Conservation (phyloP, 306 rosid genomes). For the Pyrus communis region DNA sequence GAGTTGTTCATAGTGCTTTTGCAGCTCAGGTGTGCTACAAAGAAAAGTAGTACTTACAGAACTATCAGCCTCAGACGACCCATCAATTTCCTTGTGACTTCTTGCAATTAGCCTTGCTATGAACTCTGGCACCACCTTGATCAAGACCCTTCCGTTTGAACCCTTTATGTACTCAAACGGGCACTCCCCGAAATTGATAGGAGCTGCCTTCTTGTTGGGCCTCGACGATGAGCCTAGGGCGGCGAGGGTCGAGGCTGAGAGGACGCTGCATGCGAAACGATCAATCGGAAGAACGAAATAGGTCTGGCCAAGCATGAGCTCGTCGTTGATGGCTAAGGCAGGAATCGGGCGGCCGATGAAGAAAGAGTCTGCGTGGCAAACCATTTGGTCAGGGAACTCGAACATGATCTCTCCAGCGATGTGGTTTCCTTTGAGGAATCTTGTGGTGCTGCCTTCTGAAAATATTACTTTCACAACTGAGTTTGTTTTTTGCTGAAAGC, state of each 20-base stretch:
- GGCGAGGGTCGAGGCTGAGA: constrained; percentile 49
- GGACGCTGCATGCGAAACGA: constrained; percentile 32
- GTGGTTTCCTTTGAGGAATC: constrained; percentile 33
- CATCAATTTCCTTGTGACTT: neutral
- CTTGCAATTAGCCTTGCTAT: constrained; percentile 37
- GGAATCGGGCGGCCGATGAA: constrained; percentile 76
- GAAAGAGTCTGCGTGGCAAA: constrained; percentile 78
- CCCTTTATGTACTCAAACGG: constrained; percentile 68
- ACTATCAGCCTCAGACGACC: neutral
- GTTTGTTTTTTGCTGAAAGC: constrained; percentile 16
- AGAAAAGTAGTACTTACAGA: constrained; percentile 15
- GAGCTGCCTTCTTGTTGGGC: constrained; percentile 28
- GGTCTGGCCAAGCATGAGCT: constrained; percentile 62
- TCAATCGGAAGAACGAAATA: constrained; percentile 86
- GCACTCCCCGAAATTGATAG: constrained; percentile 46
- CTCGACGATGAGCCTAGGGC: constrained; percentile 20
- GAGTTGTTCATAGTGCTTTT: constrained; percentile 76
- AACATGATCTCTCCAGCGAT: constrained; percentile 85
- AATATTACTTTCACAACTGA: constrained; percentile 42
- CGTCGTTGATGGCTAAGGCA: constrained; percentile 52
- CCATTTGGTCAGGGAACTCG: constrained; percentile 73
- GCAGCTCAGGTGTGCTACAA: constrained; percentile 88
- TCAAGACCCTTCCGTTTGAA: constrained; percentile 46
- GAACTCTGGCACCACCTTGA: constrained; percentile 84
- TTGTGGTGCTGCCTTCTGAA: constrained; percentile 46